These are phyloP conservation scores for Tuber umbilicatum DNA, from an alignment of 495 filamentous ascomycete genomes.

Conservation along the genomic window DNA sequence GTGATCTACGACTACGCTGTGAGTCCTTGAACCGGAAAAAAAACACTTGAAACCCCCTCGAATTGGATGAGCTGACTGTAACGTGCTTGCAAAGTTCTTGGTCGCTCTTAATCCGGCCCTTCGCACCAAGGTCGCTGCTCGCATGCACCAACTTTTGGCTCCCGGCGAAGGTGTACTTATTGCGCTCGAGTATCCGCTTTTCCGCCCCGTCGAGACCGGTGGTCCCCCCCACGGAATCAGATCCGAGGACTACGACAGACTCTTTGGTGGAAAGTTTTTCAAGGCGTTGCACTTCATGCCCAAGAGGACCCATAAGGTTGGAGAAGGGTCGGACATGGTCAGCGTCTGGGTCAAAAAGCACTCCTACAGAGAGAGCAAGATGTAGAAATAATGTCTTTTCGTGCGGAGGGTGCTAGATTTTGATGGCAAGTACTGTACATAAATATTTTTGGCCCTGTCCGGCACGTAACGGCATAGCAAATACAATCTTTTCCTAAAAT, in stretches of 20 bases:
- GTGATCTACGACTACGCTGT: slow-evolving; percentile 81
- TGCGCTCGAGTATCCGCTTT: slow-evolving; percentile 48
- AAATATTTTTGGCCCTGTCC: too few species aligned
- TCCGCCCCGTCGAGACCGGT: slow-evolving; percentile 42
- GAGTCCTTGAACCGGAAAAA: slow-evolving; percentile 34
- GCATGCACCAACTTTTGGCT: slow-evolving; percentile 43
- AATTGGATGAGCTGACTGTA: not conserved
- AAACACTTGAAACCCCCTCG: not conserved
- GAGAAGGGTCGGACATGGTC: slow-evolving; percentile 57
- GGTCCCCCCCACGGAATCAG: slow-evolving; percentile 46
- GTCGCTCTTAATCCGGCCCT: slow-evolving; percentile 45
- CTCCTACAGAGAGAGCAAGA: slow-evolving; percentile 6
- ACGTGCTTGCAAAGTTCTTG: slow-evolving; percentile 41
- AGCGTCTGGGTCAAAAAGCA: slow-evolving; percentile 47
- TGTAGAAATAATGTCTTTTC: not conserved
- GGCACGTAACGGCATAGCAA: too few species aligned
- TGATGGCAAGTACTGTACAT: too few species aligned
- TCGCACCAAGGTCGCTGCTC: slow-evolving; percentile 41
- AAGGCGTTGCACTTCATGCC: slow-evolving; percentile 61
- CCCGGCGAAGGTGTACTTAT: slow-evolving; percentile 43
- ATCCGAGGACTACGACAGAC: slow-evolving; percentile 43
- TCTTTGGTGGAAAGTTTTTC: slow-evolving; percentile 48
- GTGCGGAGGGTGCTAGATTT: too few species aligned
- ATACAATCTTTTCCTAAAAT: too few species aligned
- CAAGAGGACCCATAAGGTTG: slow-evolving; percentile 60